These are phyloP conservation scores for Carnegiea gigantea DNA, from an alignment of 179 eudicot genomes.

Conservation along the genomic window DNA sequence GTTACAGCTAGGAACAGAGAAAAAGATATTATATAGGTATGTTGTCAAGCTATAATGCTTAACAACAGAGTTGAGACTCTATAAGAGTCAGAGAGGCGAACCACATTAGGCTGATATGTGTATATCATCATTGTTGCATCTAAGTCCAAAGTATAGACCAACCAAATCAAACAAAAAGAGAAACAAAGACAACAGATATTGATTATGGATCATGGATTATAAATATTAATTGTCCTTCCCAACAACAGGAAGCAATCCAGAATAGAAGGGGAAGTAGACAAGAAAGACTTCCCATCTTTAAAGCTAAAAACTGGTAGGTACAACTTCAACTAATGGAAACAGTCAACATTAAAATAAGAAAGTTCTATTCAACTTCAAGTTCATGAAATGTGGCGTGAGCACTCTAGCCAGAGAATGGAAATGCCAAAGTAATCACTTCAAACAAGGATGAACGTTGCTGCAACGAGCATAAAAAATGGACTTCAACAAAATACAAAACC, in stretches of 20 bases:
- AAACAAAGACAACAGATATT: neutral
- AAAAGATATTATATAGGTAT: no score
- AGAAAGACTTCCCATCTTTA: no score
- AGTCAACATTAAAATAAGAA: neutral
- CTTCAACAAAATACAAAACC: neutral
- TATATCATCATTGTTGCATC: neutral
- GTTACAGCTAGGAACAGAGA: neutral
- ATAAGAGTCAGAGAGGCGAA: no score
- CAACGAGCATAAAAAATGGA: neutral
- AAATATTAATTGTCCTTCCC: neutral
- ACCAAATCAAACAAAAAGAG: neutral
- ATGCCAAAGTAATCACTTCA: neutral
- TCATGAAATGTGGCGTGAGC: neutral
- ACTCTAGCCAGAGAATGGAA: neutral
- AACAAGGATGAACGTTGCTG: neutral
- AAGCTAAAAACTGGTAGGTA: neutral
- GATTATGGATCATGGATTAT: neutral
- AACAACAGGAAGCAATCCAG: neutral
- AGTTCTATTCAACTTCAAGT: neutral
- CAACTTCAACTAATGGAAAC: neutral
- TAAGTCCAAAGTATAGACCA: neutral
- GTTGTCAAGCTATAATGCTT: no score
- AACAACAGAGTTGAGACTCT: no score
- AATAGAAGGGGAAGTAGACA: no score
- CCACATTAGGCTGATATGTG: no score